Evolutionary conservation across 2,329 filamentous ascomycete species (phyloP).

Genomic region (Alternaria sp.): DNA sequence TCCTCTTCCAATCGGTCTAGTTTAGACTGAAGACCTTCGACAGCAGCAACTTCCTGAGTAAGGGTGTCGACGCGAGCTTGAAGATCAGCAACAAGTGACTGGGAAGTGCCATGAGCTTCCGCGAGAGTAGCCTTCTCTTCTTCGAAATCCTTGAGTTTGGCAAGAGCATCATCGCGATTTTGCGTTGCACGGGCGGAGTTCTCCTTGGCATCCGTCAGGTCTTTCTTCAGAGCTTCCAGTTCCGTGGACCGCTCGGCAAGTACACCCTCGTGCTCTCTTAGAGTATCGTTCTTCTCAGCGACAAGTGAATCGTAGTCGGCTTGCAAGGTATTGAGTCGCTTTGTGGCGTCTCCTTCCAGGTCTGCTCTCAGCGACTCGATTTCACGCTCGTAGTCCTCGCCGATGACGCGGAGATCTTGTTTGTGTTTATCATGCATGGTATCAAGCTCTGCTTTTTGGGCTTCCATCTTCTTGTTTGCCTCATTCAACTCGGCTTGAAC

Average conservation of each 20-base stretch:
- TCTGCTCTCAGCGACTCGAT: conserved; percentile 48
- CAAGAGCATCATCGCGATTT: conserved; percentile 31
- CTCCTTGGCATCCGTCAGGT: conserved; percentile 30
- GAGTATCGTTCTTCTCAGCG: conserved; percentile 36
- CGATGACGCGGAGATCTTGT: conserved; percentile 40
- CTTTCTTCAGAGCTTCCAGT: conserved; percentile 29
- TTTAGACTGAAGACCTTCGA: conserved; percentile 21
- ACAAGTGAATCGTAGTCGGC: conserved; percentile 43
- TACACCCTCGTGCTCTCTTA: conserved; percentile 34
- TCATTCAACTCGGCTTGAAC: conserved; percentile 38
- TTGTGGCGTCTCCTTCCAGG: conserved; percentile 48
- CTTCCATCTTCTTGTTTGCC: conserved; percentile 34
- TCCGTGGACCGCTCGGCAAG: conserved; percentile 30
- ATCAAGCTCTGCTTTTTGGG: conserved; percentile 41
- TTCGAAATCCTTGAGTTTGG: conserved; percentile 33
- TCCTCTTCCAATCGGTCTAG: conserved; percentile 29
- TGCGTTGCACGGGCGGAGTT: conserved; percentile 35
- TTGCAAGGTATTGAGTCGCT: conserved; percentile 42
- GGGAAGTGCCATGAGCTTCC: conserved; percentile 32
- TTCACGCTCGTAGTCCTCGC: conserved; percentile 45
- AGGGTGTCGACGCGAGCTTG: conserved; percentile 34
- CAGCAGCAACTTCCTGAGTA: conserved; percentile 17
- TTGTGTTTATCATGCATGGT: conserved; percentile 35
- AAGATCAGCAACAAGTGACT: conserved; percentile 33
- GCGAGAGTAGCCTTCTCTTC: conserved; percentile 34